A percentile compares a stretch with the other conserved stretches of the same genome.
Conservation (phyloP, 2,329 filamentous ascomycete genomes). For the Microascus cirrosus region DNA sequence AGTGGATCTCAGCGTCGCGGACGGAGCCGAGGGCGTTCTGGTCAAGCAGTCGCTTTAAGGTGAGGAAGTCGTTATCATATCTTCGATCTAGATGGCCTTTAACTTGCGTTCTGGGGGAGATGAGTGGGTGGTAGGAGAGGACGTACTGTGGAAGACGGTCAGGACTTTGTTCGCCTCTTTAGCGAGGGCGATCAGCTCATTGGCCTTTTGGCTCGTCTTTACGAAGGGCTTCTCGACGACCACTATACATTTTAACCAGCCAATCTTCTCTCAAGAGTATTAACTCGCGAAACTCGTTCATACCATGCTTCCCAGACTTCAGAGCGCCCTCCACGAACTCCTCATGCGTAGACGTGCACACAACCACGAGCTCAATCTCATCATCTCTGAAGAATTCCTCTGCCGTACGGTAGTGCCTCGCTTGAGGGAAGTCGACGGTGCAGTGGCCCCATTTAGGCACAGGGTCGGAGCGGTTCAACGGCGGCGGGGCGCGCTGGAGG, state of each 20-base stretch:
- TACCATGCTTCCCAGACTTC: slow-evolving; percentile 46
- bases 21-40: slow-evolving; percentile 45
- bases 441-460: slow-evolving; percentile 27
- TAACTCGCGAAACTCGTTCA: background rate
- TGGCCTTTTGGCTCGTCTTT: slow-evolving; percentile 43
- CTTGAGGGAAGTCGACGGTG: slow-evolving; percentile 32
- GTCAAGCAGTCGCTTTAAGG: slow-evolving; percentile 41
- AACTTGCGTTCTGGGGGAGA: background rate
- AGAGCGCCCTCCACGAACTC: slow-evolving; percentile 41
- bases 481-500: slow-evolving; percentile 30
- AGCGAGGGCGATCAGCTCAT: slow-evolving; percentile 37
- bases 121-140: background rate
- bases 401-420: slow-evolving; percentile 44
- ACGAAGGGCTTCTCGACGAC: slow-evolving; percentile 59
- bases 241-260: slow-evolving; percentile 22
- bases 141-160: slow-evolving; percentile 43
- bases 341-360: slow-evolving; percentile 17
- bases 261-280: background rate
- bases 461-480: slow-evolving; percentile 19
- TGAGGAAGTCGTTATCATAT: slow-evolving; percentile 50
- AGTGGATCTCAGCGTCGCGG: slow-evolving; percentile 55
- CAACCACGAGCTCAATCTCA: slow-evolving; percentile 47
- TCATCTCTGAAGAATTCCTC: slow-evolving; percentile 49
- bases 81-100: slow-evolving; percentile 1
- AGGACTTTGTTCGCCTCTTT: slow-evolving; percentile 32